Conservation (phyloP, 1,139 yeast genomes). For the Geotrichum cucujoidarum region DNA sequence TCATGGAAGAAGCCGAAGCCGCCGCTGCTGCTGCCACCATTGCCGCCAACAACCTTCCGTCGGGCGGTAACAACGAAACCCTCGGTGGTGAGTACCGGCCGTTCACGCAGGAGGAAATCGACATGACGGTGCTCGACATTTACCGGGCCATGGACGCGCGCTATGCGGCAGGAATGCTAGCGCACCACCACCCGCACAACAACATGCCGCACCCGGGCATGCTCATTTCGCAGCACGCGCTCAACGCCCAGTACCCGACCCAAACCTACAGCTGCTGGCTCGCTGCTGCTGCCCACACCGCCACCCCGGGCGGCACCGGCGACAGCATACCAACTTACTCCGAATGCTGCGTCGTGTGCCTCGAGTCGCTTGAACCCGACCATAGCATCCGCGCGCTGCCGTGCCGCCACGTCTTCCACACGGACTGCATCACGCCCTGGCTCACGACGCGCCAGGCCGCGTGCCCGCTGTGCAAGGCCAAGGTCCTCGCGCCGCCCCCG, state of each 20-base stretch:
- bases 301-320: background rate
- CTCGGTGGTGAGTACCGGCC: constrained; percentile 28
- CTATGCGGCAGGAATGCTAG: too few species aligned
- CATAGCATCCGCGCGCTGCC: constrained; percentile 66
- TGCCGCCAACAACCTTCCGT: background rate
- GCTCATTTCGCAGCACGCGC: too few species aligned
- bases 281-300: background rate
- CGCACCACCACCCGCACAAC: too few species aligned
- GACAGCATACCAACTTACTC: background rate
- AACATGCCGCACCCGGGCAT: too few species aligned
- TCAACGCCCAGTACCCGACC: too few species aligned
- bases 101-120: constrained; percentile 56
- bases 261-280: too few species aligned
- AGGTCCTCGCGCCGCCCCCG: background rate
- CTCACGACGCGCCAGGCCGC: constrained; percentile 67
- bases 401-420: constrained; percentile 81
- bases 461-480: constrained; percentile 71
- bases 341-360: constrained; percentile 62
- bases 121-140: too few species aligned
- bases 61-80: constrained; percentile 12
- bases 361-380: constrained; percentile 59
- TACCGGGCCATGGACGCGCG: too few species aligned
- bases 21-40: too few species aligned
- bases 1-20: too few species aligned
- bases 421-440: constrained; percentile 79